These are phyloP conservation scores for Flaveria brownii DNA, from an alignment of 129 eudicot genomes.

Conservation along the genomic window DNA sequence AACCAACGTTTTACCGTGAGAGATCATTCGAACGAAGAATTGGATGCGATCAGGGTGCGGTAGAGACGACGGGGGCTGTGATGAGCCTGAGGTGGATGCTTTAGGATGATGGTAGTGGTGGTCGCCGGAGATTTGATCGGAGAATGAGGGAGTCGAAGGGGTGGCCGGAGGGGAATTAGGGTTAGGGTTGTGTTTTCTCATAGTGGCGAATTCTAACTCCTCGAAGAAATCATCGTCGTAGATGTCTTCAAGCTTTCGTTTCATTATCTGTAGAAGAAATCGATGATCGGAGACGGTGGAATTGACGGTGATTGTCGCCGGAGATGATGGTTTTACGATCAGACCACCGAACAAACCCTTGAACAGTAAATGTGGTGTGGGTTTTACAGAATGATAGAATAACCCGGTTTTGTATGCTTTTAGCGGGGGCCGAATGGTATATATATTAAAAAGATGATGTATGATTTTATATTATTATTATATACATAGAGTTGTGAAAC, in stretches of 20 bases:
- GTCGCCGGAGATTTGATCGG: background rate
- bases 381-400: background rate
- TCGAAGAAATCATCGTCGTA: constrained; percentile 38
- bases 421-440: too few species aligned
- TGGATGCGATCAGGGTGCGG: constrained; percentile 38
- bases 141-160: constrained; percentile 20
- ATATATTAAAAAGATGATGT: too few species aligned
- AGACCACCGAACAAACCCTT: background rate
- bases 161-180: constrained; percentile 29
- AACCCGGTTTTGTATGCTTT: background rate
- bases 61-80: background rate
- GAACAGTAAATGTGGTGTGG: background rate
- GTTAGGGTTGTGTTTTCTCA: constrained; percentile 47
- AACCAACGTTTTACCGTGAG: constrained; percentile 48
- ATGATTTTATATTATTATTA: too few species aligned
- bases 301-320: constrained; percentile 6
- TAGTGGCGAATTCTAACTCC: constrained; percentile 43
- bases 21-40: constrained; percentile 62
- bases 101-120: constrained; percentile 20
- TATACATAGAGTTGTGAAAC: too few species aligned
- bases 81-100: constrained; percentile 26
- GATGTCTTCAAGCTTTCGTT: constrained; percentile 74
- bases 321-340: constrained; percentile 11
- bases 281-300: constrained; percentile 15
- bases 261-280: constrained; percentile 29